Base-by-base conservation (phyloP, 768 basidiomycete genomes). In the Pleurotus platypus region DNA sequence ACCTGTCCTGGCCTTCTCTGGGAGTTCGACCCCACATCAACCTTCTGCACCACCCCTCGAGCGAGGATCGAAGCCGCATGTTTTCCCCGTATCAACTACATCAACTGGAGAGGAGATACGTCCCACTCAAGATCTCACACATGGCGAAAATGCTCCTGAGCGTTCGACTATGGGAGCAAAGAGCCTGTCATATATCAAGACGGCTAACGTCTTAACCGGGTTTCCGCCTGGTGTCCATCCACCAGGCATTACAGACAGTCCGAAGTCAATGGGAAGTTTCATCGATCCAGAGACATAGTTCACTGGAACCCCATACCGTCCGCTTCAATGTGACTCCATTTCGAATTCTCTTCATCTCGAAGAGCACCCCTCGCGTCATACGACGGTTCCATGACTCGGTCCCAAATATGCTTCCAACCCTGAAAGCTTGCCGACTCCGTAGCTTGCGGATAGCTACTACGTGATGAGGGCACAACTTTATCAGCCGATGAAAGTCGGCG, bases 1-100 rank as follows among this genome's bases (percentile, higher is more conserved):
- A 7, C 80, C 79, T 4, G 72, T 71, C 46, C 68, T 79, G n/a
- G 72, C 78, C 22, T 74, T 78, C 55, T 20, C 49, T 50, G 20
- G 42, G n/a, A 45, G 42, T 13, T 45, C 42, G 3, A 16, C 49
- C 15, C 51, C 5, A n/a, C 51, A 42, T 5, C 11, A 37, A 4
- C 35, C 15, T 24, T 20, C 39, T 15, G 39, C 18, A 18, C 16
- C 46, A 20, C 24, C 46, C 16, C 13, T 27, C 37, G 49, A 50
- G 30, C 26, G 15, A n/a, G 22, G 13, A 12, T 30, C 15, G 27
- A 27, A 20, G 27, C 13, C 30, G 15, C 49, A 37, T 35, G 30
- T 35, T 35, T 35, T 3, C 30, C 30, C 30, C 4, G 30, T 35
- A 35, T 35, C 30, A 3, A 35, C 30, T 8, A 9, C 27, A 30